Evolutionary conservation across 2,329 filamentous ascomycete species (phyloP).

Genomic region (Diaporthe caulivora): DNA sequence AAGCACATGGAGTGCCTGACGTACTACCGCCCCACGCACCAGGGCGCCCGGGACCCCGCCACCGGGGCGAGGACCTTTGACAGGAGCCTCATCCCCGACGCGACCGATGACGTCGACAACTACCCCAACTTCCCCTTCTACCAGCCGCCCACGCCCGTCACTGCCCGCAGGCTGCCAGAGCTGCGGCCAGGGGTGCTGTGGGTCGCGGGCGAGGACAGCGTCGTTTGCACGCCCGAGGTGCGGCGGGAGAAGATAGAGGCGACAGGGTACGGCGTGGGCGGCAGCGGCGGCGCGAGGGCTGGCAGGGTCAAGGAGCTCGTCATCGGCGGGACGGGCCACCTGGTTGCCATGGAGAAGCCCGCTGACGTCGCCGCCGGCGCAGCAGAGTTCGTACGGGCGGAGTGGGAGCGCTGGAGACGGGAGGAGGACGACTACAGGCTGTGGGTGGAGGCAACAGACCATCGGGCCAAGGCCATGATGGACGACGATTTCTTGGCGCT

Average conservation of each 20-base stretch:
- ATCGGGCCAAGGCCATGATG: slow-evolving; percentile 66
- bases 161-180: slow-evolving; percentile 68
- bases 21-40: slow-evolving; percentile 74
- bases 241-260: slow-evolving; percentile 69
- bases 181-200: slow-evolving; percentile 77
- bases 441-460: slow-evolving; percentile 63
- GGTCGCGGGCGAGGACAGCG: slow-evolving; percentile 73
- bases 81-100: slow-evolving; percentile 58
- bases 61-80: slow-evolving; percentile 54
- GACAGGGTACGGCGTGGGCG: slow-evolving; percentile 76
- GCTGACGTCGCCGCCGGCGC: slow-evolving; percentile 72
- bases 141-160: slow-evolving; percentile 71
- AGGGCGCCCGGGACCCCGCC: slow-evolving; percentile 52
- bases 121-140: slow-evolving; percentile 70
- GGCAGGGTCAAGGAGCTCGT: slow-evolving; percentile 77
- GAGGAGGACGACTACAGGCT: slow-evolving; percentile 67
- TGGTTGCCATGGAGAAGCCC: slow-evolving; percentile 87
- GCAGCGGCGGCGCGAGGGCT: slow-evolving; percentile 72
- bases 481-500: slow-evolving; percentile 69
- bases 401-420: slow-evolving; percentile 67
- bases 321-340: slow-evolving; percentile 77
- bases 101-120: slow-evolving; percentile 51
- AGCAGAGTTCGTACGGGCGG: slow-evolving; percentile 67
- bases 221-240: slow-evolving; percentile 64
- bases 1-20: slow-evolving; percentile 91